phyloP scores from a whole-genome alignment of 768 basidiomycete genomes.

The Macrolepiota dolichaula region DNA sequence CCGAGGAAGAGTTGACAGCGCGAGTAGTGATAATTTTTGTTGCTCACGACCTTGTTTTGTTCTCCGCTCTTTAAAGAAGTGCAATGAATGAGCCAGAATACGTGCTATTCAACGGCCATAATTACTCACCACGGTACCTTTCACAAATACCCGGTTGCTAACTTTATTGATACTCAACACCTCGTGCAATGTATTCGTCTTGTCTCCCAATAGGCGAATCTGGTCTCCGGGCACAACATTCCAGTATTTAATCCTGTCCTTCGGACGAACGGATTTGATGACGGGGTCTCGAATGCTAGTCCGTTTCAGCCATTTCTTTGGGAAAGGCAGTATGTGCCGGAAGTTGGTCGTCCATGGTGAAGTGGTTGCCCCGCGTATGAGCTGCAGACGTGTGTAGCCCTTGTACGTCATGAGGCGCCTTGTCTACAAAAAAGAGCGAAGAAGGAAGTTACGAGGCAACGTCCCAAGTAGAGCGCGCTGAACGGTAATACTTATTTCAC shows the following conservation, averaged over 20 bases:
- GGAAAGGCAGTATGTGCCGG: conserved; percentile 60
- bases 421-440: neutral
- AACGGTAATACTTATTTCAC: neutral
- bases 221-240: conserved; percentile 85
- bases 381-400: conserved; percentile 31
- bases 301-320: conserved; percentile 49
- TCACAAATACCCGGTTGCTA: conserved; percentile 63
- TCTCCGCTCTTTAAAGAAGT: conserved; percentile 19
- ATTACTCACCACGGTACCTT: conserved; percentile 36
- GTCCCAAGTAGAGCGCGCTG: conserved; percentile 3
- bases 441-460: neutral
- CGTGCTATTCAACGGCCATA: neutral
- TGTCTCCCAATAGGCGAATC: conserved; percentile 67
- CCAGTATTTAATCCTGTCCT: conserved; percentile 81
- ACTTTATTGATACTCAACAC: conserved; percentile 73
- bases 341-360: conserved; percentile 62
- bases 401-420: conserved; percentile 24
- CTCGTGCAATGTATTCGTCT: conserved; percentile 56
- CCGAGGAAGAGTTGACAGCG: conserved; percentile 78
- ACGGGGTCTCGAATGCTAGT: conserved; percentile 39
- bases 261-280: conserved; percentile 54
- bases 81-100: neutral
- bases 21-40: conserved; percentile 69
- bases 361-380: conserved; percentile 46
- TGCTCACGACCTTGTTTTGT: conserved; percentile 29